Evolutionary conservation across 1,284 basidiomycete genomes (phyloP).

Genomic region (Anthracocystis setariae): DNA sequence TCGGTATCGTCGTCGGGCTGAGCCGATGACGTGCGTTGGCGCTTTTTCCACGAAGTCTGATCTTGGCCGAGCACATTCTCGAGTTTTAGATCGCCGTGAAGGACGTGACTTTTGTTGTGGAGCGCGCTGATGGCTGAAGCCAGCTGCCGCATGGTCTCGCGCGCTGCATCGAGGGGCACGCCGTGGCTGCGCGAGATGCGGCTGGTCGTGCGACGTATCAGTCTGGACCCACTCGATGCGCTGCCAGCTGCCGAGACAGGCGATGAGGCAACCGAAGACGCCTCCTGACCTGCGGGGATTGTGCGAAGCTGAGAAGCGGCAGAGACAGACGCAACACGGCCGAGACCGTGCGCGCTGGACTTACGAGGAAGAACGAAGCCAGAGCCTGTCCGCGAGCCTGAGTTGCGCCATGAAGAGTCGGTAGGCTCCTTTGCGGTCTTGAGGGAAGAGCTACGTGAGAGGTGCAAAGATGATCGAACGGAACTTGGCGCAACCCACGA

Average conservation of each 20-base stretch:
- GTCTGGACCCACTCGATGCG: slow-evolving; percentile 29
- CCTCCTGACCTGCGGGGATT: slow-evolving; percentile 41
- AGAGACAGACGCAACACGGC: slow-evolving; percentile 35
- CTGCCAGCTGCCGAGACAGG: slow-evolving; percentile 40
- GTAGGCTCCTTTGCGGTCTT: slow-evolving; percentile 18
- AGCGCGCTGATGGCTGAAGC: slow-evolving; percentile 85
- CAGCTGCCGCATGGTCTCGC: slow-evolving; percentile 89
- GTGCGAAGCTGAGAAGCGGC: slow-evolving; percentile 40
- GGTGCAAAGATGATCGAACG: slow-evolving; percentile 15
- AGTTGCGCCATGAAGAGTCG: slow-evolving; percentile 18
- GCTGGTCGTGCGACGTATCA: slow-evolving; percentile 37
- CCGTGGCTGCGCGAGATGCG: slow-evolving; percentile 42
- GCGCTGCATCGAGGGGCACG: slow-evolving; percentile 71
- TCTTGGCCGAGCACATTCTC: slow-evolving; percentile 82
- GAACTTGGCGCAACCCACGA: slow-evolving; percentile 34
- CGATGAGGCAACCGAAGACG: slow-evolving; percentile 32
- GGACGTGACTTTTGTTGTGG: slow-evolving; percentile 78
- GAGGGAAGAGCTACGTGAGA: slow-evolving; percentile 43
- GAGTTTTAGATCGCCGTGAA: slow-evolving; percentile 79
- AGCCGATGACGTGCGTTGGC: slow-evolving; percentile 19
- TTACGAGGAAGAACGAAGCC: slow-evolving; percentile 31
- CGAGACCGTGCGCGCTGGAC: slow-evolving; percentile 12
- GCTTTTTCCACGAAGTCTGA: slow-evolving; percentile 44
- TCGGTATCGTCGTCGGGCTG: slow-evolving; percentile 5
- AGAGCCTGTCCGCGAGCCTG: slow-evolving; percentile 37